Percentiles rank a stretch among this genome's conserved stretches.
Conservation (phyloP, 768 basidiomycete genomes). For the Epithele typhae region DNA sequence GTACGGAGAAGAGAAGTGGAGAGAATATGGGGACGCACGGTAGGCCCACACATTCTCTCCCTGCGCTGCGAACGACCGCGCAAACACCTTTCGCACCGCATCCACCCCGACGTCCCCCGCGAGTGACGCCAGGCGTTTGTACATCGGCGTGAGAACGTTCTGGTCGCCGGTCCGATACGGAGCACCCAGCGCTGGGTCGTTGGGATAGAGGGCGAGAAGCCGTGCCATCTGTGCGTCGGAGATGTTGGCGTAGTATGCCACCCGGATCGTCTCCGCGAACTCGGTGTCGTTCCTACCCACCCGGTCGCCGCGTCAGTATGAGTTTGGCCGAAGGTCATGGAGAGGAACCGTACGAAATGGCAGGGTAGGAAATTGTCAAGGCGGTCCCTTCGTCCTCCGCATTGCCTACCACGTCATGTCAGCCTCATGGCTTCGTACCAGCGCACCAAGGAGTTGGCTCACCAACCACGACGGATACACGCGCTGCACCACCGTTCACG, state of each 20-base stretch:
- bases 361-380: conserved; percentile 20
- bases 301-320: not conserved
- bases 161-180: not conserved
- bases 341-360: not conserved
- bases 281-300: conserved; percentile 3
- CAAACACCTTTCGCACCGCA: not conserved
- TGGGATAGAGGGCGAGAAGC: not conserved
- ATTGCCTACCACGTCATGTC: not conserved
- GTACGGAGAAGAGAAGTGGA: not conserved
- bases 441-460: not conserved
- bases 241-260: not conserved
- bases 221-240: not conserved
- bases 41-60: not conserved
- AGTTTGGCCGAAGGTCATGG: not conserved
- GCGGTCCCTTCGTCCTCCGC: conserved; percentile 55
- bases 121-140: not conserved
- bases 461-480: not conserved
- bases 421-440: not conserved
- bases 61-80: not conserved
- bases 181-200: not conserved
- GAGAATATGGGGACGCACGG: not conserved
- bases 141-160: not conserved
- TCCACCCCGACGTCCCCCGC: not conserved
- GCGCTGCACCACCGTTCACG: not conserved
- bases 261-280: not conserved